phyloP scores from a whole-genome alignment of 2,329 filamentous ascomycete species.

The Chaetomium sp. region DNA sequence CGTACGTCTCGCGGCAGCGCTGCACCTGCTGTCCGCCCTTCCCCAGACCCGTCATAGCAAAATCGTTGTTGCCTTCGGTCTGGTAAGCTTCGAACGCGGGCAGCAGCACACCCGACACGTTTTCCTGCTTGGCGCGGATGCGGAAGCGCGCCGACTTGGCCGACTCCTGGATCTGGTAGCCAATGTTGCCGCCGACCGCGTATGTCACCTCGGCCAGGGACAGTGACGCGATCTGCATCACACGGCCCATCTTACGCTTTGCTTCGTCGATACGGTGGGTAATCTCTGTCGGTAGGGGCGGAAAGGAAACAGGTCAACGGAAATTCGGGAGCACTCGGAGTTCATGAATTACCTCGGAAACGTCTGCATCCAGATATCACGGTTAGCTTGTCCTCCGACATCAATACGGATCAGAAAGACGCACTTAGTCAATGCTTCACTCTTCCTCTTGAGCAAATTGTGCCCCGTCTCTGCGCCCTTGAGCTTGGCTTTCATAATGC shows the following conservation, averaged over 20 bases:
- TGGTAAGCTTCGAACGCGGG: slow-evolving; percentile 90
- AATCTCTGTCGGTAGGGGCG: slow-evolving; percentile 60
- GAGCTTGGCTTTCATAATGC: slow-evolving; percentile 95
- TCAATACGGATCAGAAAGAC: slow-evolving; percentile 24
- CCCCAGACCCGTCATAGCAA: slow-evolving; percentile 88
- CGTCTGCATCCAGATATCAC: slow-evolving; percentile 47
- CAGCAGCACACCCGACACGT: slow-evolving; percentile 92
- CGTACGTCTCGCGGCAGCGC: slow-evolving; percentile 90
- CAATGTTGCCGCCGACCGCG: slow-evolving; percentile 89
- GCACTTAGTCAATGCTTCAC: slow-evolving; percentile 94
- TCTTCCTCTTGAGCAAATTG: slow-evolving; percentile 93
- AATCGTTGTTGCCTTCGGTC: slow-evolving; percentile 87
- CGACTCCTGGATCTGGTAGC: slow-evolving; percentile 95
- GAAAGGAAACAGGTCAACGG: not conserved
- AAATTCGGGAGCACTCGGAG: not conserved
- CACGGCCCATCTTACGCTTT: slow-evolving; percentile 97
- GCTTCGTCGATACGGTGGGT: slow-evolving; percentile 96
- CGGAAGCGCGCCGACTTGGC: slow-evolving; percentile 89
- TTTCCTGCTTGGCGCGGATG: slow-evolving; percentile 92
- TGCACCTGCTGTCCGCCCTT: slow-evolving; percentile 98
- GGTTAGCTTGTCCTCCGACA: slow-evolving; percentile 10
- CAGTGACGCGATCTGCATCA: slow-evolving; percentile 99
- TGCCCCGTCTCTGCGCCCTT: slow-evolving; percentile 90
- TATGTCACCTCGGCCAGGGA: slow-evolving; percentile 97
- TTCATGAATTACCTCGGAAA: slow-evolving; percentile 63